Evolutionary conservation across 2,329 filamentous ascomycete genomes (phyloP), one percentile per base, ranked within the genome.

Genomic region (Acrodontium crateriforme): DNA sequence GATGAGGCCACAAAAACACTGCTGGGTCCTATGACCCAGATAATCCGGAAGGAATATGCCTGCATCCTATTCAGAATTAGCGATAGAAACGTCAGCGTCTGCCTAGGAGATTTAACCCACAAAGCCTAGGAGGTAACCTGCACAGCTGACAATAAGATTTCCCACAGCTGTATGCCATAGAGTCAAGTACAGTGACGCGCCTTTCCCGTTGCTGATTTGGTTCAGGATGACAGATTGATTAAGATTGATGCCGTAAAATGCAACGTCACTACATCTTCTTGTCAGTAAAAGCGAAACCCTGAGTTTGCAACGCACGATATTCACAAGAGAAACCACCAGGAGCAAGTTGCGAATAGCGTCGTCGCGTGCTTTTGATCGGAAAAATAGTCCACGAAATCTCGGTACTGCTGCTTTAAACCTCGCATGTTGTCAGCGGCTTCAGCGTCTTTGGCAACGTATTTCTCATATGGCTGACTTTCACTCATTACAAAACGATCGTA

Each of bases 81-180:
- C 6, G n/a, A 14, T 7, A n/a, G 11, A 8, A 20, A n/a, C n/a
- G 18, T n/a, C n/a, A n/a, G n/a, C n/a, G n/a, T n/a, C n/a, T n/a
- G n/a, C n/a, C n/a, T n/a, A n/a, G n/a, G n/a, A n/a, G n/a, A n/a
- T n/a, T n/a, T n/a, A n/a, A n/a, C n/a, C n/a, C n/a, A n/a, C n/a
- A n/a, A n/a, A 35, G 20, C 32, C 32, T 3, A 29, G 32, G n/a
- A 25, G 14, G 26, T 34, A 26, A 12, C 32, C 32, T 14, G 32
- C 32, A 15, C 16, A 13, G 14, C 13, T 18, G 15, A 35, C 18
- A n/a, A 32, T 32, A 18, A 35, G 18, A 21, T 33, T 33, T 16
- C 31, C 31, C 17, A 33, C 18, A 6, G 31, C 31, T 5, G 23
- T 33, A 23, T 30, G 18, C 27, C 24, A 33, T 13, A 33, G 22